Base-by-base conservation (phyloP, 805 yeast genomes). In the Myxozyma nipponensis region DNA sequence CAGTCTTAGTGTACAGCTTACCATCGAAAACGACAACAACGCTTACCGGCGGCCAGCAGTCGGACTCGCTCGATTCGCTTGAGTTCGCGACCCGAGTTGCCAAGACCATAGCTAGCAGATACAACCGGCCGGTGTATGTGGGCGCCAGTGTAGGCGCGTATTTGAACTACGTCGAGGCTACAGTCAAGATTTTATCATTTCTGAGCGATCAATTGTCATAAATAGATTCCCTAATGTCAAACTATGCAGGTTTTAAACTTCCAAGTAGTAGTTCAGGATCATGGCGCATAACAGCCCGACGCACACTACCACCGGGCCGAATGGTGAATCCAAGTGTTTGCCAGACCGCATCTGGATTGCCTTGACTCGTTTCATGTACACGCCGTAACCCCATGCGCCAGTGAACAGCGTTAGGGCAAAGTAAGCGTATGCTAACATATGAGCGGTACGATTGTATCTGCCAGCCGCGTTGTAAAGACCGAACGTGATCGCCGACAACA, bases 321-420 rank as follows among this genome's bases (percentile, higher is more conserved):
- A 63, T 46, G 95, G 83, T 42, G 87, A 90, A 70, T 91, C 98
- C 61, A 91, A 74, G 68, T 90, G 97, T 61, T 77, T 78, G 44
- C 91, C 95, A 24, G 89, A 84, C 68, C 98, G 81, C 66, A 81
- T 82, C 66, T 76, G 79, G 65, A 91, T 93, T 49, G 83, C 76
- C 30, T 74, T 75, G 58, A 90, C 72, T 65, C 98, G 79, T 58
- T 73, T 75, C 64, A 79, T 70, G 69, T 86, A 91, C 47, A 85
- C 80, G 54, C 72, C 75, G 69, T 88, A 91, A 24, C 95, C 95
- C 98, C 98, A 91, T 24, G 79, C 59, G 40, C 95, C 91, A 39
- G 88, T 75, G 66, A 90, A 89, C 19, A 91, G 59, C 0, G 98
- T 88, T 60, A 93, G 72, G 0, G 69, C 83, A 67, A 91, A 90